Evolutionary conservation across 306 rosid genomes (phyloP).

Genomic region (Crotalaria pallida): DNA sequence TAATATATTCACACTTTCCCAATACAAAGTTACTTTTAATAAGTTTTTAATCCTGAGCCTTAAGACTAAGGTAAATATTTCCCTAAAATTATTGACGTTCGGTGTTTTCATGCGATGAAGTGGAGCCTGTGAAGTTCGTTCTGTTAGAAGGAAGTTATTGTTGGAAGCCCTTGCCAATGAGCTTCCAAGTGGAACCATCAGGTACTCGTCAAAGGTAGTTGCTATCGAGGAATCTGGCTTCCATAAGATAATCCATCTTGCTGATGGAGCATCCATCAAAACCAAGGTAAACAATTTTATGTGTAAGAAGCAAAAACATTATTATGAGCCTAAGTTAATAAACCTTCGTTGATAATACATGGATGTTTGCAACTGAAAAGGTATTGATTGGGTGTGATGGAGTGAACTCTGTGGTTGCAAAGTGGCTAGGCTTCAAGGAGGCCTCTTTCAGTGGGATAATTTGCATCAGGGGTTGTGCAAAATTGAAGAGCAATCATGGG

Average conservation of each 20-base stretch:
- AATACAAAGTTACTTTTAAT: too few relatives aligned
- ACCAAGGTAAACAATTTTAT: slow-evolving; percentile 40
- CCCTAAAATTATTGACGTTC: too few relatives aligned
- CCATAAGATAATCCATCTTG: slow-evolving; percentile 57
- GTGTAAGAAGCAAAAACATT: background rate
- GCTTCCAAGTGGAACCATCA: slow-evolving; percentile 61
- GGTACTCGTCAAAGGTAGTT: slow-evolving; percentile 65
- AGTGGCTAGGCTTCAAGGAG: slow-evolving; percentile 60
- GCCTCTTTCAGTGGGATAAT: slow-evolving; percentile 38
- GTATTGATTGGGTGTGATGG: slow-evolving; percentile 78
- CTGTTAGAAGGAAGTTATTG: slow-evolving; percentile 43
- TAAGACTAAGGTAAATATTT: too few relatives aligned
- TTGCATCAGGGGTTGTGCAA: slow-evolving; percentile 51
- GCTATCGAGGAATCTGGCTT: slow-evolving; percentile 54
- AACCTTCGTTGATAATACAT: background rate
- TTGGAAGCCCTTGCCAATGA: slow-evolving; percentile 60
- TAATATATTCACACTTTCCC: too few relatives aligned
- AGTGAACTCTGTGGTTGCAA: slow-evolving; percentile 72
- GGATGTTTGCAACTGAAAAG: slow-evolving; percentile 23
- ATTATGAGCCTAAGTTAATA: background rate
- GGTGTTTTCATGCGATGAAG: background rate
- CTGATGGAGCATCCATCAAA: slow-evolving; percentile 53
- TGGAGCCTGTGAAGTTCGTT: slow-evolving; percentile 41
- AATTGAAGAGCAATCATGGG: slow-evolving; percentile 22
- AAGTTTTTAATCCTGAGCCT: too few relatives aligned